Percentiles rank a stretch among this genome's conserved stretches.
These are phyloP conservation scores for Puccinia sorghi DNA, from an alignment of 1,284 basidiomycete species.

Conservation along the genomic window DNA sequence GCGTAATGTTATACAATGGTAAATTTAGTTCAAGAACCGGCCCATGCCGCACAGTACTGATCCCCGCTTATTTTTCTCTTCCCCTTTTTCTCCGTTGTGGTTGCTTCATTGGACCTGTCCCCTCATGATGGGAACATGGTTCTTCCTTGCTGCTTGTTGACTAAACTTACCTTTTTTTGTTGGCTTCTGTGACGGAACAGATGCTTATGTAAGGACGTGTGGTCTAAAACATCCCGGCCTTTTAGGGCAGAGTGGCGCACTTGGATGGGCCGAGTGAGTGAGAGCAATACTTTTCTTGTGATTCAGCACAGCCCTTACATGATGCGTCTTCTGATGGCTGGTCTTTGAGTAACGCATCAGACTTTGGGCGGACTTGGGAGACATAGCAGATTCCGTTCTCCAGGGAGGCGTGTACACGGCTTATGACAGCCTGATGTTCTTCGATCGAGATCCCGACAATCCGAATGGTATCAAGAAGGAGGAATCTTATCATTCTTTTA, in stretches of 20 bases:
- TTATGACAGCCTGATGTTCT: slow-evolving; percentile 45
- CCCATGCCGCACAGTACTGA: too few relatives aligned
- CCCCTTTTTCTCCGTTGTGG: not conserved
- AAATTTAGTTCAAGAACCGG: not conserved
- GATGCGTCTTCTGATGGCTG: not conserved
- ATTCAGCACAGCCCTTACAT: not conserved
- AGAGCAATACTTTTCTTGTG: not conserved
- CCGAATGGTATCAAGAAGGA: slow-evolving; percentile 39
- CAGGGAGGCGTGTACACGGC: slow-evolving; percentile 41
- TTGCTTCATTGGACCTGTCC: not conserved
- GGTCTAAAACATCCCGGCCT: slow-evolving; percentile 52
- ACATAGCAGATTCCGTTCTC: slow-evolving; percentile 34
- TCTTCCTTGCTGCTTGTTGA: not conserved
- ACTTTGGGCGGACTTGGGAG: slow-evolving; percentile 44
- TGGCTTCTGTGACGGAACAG: not conserved
- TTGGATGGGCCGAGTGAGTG: slow-evolving; percentile 53
- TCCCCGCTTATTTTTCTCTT: not conserved
- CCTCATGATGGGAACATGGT: not conserved
- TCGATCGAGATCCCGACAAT: slow-evolving; percentile 46
- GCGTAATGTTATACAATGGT: slow-evolving; percentile 48
- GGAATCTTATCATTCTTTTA: slow-evolving; percentile 48
- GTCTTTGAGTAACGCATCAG: not conserved
- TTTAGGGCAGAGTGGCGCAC: slow-evolving; percentile 51
- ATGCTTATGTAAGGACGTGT: slow-evolving; percentile 51
- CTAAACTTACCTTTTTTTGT: not conserved